Base-by-base conservation (phyloP, 768 basidiomycete genomes). In the Daedaleopsis nitida region DNA sequence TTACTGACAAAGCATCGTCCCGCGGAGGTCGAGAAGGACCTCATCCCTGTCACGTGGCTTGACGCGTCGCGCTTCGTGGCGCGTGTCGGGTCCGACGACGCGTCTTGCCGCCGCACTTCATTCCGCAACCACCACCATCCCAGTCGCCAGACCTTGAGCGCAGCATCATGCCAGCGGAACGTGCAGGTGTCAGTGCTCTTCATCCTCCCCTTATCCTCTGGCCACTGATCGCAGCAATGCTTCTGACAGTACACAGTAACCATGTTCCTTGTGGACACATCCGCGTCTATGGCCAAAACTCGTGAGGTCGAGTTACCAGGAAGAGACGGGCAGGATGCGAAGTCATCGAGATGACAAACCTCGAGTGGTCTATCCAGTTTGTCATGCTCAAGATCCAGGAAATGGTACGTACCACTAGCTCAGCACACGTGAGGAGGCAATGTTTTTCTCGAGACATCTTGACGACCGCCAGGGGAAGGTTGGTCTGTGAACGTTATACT, bases 321-420 rank as follows among this genome's bases (percentile, higher is more conserved):
- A 24, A 75, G 82, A 13, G 49, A 54, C 19, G 75, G 82, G 39
- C 84, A 83, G 50, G 81, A 86, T 64, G 68, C 74, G 77, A 76
- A 48, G 75, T 78, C 14, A 75, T 80, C 39, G 81, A 91, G 66
- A 86, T 89, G 75, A 85, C 90, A 8, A 89, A 92, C 71, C 80
- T 98, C 32, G 85, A 92, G 68, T 89, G 90, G 83, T 81, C 84
- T 1, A 80, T 96, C 48, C 91, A 94, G 69, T 97, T 88, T 69
- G 91, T 92, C 16, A 93, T 92, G 72, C 82, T 94, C 65, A 94
- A 94, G 73, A 83, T 96, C 37, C 93, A 96, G 70, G 91, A 96
- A 62, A 94, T 96, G 89, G 92, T 92, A 56, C 11, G 69, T 53
- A 44, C 50, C 48, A 27, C 27, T 32, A 32, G 27, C n/a, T 32